Conservation (phyloP, 768 basidiomycete genomes). For the Serendipita sp. region DNA sequence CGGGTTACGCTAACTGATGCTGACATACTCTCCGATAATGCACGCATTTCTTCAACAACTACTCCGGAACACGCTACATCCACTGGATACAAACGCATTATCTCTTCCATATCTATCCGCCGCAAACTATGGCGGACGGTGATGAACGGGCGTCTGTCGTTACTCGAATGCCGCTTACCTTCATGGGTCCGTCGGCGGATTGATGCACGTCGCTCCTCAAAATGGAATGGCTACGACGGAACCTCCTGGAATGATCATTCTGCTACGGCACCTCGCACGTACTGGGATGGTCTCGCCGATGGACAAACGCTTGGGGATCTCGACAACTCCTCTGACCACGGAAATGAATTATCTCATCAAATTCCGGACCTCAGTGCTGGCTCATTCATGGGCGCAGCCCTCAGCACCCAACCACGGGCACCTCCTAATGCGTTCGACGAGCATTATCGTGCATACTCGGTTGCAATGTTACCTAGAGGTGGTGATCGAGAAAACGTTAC, state of each 20-base stretch:
- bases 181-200: background rate
- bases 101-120: background rate
- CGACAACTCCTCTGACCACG: background rate
- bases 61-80: background rate
- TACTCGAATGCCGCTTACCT: background rate
- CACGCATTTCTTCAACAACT: background rate
- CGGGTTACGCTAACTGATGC: background rate
- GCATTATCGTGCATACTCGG: slow-evolving; percentile 87
- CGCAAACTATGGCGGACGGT: background rate
- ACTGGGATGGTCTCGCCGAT: background rate
- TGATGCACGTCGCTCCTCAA: background rate
- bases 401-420: background rate
- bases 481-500: slow-evolving; percentile 78
- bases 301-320: background rate
- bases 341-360: background rate
- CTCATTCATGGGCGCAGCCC: background rate
- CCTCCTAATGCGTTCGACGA: slow-evolving; percentile 72
- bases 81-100: background rate
- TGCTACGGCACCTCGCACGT: background rate
- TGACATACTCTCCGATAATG: background rate
- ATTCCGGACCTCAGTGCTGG: background rate
- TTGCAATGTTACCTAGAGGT: slow-evolving; percentile 72
- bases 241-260: background rate
- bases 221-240: background rate
- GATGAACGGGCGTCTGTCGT: background rate